A percentile compares a stretch with the other conserved stretches of the same genome.
Evolutionary conservation across 2,329 filamentous ascomycete species (phyloP).

Genomic region (Xylariaceae sp.): DNA sequence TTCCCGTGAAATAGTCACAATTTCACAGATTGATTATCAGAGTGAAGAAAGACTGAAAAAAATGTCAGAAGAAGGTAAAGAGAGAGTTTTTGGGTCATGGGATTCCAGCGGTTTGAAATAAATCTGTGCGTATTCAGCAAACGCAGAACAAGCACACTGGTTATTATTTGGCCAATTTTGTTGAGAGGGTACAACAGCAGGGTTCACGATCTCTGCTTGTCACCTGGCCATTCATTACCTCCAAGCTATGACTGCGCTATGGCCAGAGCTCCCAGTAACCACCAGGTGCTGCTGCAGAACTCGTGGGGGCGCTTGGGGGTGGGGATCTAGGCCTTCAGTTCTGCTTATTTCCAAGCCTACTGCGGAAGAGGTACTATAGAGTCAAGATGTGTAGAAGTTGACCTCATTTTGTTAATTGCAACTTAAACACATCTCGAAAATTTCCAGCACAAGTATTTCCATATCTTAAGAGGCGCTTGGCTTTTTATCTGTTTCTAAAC

Average conservation of each 20-base stretch:
- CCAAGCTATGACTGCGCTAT: constrained; percentile 11
- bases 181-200: constrained; percentile 2
- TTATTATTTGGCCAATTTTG: constrained; percentile 1
- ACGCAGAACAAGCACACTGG: background rate
- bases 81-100: background rate
- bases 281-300: too few species aligned
- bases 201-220: constrained; percentile 20
- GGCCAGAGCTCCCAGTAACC: constrained; percentile 17
- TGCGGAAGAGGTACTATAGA: too few species aligned
- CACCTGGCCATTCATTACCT: constrained; percentile 21
- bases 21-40: background rate
- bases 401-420: too few species aligned
- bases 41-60: background rate
- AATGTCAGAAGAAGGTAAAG: background rate
- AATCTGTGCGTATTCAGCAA: too few species aligned
- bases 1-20: background rate
- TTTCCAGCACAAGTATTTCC: too few species aligned
- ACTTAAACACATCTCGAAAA: too few species aligned
- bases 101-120: too few species aligned
- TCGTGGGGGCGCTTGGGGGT: too few species aligned
- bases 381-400: too few species aligned
- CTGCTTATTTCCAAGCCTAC: too few species aligned
- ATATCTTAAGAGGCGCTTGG: too few species aligned
- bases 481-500: too few species aligned
- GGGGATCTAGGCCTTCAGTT: constrained; percentile 1